Evolutionary conservation across 192 early-diverging fungal species (phyloP).

Genomic region (Linnemannia hyalina): DNA sequence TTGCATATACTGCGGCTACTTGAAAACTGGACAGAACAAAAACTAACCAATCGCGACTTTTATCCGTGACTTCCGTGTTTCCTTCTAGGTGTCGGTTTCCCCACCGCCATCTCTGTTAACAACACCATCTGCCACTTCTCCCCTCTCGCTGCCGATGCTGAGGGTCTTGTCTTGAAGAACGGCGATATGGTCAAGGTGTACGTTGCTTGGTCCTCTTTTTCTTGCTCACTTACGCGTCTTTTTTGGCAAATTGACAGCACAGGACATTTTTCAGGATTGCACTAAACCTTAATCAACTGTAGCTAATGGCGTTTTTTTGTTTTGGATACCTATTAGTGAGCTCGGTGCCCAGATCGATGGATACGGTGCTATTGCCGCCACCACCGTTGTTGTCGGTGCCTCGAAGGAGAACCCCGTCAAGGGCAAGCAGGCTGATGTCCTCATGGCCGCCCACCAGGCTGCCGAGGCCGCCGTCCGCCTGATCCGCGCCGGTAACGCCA

Average conservation of each 20-base stretch:
- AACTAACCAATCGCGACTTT: not conserved
- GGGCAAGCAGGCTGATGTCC: conserved; percentile 88
- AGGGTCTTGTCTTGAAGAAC: conserved; percentile 72
- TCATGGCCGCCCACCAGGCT: conserved; percentile 88
- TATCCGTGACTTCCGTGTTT: not conserved
- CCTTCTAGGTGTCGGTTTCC: conserved; percentile 82
- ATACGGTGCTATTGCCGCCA: conserved; percentile 82
- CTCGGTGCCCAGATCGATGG: conserved; percentile 95
- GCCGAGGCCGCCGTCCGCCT: conserved; percentile 88
- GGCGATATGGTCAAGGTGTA: conserved; percentile 94
- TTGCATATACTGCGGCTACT: not conserved
- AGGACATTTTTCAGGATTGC: not conserved
- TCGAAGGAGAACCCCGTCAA: conserved; percentile 81
- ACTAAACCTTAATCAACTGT: not conserved
- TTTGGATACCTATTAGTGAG: conserved; percentile 58
- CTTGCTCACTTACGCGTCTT: conserved; percentile 1
- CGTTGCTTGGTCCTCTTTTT: conserved; percentile 39
- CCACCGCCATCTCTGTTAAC: conserved; percentile 90
- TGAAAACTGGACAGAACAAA: not conserved
- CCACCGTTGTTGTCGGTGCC: conserved; percentile 89
- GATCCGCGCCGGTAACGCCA: conserved; percentile 84
- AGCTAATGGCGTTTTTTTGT: not conserved
- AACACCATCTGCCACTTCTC: conserved; percentile 87
- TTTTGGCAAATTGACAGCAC: not conserved
- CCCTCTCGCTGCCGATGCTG: conserved; percentile 81